Evolutionary conservation across 2,329 filamentous ascomycete species (phyloP).

Genomic region (Fusarium praegraminearum): DNA sequence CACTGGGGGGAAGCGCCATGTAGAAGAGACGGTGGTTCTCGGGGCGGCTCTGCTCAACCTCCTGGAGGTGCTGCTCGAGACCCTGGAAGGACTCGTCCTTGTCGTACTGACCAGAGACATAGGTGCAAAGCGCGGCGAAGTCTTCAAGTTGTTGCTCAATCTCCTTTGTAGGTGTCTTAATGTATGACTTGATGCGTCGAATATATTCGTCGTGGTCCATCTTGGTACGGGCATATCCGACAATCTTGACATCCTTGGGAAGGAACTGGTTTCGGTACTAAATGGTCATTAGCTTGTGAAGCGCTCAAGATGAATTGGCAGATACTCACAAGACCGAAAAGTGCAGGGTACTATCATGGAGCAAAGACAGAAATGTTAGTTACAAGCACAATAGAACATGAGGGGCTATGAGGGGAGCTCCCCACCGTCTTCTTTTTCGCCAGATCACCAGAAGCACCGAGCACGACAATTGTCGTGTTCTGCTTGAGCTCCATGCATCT

Average conservation of each 20-base stretch:
- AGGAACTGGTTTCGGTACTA: slow-evolving; percentile 99
- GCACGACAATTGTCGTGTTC: slow-evolving; percentile 95
- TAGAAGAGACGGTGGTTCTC: slow-evolving; percentile 97
- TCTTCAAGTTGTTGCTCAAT: slow-evolving; percentile 94
- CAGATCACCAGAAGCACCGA: slow-evolving; percentile 96
- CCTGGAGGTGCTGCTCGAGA: slow-evolving; percentile 86
- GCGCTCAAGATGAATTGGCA: neutral
- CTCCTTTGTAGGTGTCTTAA: slow-evolving; percentile 98
- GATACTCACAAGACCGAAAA: slow-evolving; percentile 91
- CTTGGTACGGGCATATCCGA: slow-evolving; percentile 99
- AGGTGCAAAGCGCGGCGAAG: slow-evolving; percentile 89
- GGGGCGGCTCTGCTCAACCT: slow-evolving; percentile 83
- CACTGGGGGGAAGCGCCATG: slow-evolving; percentile 97
- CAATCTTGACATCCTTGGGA: slow-evolving; percentile 93
- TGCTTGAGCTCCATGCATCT: slow-evolving; percentile 92
- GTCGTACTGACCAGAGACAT: slow-evolving; percentile 97
- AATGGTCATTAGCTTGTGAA: slow-evolving; percentile 18
- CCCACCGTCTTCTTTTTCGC: slow-evolving; percentile 99
- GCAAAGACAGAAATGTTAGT: slow-evolving; percentile 43
- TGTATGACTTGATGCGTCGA: slow-evolving; percentile 94
- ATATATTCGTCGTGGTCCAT: slow-evolving; percentile 98
- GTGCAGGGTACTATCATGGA: slow-evolving; percentile 82
- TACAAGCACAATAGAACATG: slow-evolving; percentile 12
- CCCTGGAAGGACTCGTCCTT: slow-evolving; percentile 92
- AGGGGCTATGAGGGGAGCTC: slow-evolving; percentile 31